Percentiles rank a stretch among this genome's conserved stretches.
Conservation (phyloP, 2,329 filamentous ascomycete species). For the Epichloe festucae region DNA sequence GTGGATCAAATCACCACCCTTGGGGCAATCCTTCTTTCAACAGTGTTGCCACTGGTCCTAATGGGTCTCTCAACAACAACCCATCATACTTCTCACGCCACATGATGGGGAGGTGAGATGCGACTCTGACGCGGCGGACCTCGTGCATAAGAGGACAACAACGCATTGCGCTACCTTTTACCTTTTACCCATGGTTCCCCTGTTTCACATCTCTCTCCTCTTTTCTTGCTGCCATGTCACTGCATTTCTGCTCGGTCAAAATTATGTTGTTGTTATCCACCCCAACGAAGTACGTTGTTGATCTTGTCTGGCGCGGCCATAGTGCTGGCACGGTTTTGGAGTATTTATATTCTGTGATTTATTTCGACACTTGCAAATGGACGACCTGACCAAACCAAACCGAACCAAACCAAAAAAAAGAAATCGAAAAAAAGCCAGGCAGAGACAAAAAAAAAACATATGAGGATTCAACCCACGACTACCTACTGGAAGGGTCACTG, state of each 20-base stretch:
- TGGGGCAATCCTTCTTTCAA: constrained; percentile 14
- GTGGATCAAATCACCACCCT: constrained; percentile 11
- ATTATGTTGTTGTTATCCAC: neutral
- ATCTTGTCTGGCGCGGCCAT: neutral
- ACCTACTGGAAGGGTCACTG: neutral
- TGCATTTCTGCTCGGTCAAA: neutral
- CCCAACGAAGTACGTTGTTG: neutral
- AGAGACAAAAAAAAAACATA: neutral
- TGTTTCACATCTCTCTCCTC: neutral
- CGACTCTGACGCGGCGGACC: too few relatives aligned
- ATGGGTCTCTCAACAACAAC: constrained; percentile 8
- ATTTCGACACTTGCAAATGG: neutral
- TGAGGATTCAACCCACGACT: neutral
- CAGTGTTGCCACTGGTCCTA: constrained; percentile 11
- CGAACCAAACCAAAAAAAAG: neutral
- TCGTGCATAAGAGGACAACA: neutral
- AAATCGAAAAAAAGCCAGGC: neutral
- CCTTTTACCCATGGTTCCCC: neutral
- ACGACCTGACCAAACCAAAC: too few relatives aligned
- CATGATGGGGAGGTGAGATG: constrained; percentile 21
- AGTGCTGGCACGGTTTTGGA: neutral
- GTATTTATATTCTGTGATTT: neutral
- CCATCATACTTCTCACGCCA: constrained; percentile 18
- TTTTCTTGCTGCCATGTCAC: neutral
- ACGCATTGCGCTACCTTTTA: neutral